A percentile compares a stretch with the other conserved stretches of the same genome.
Evolutionary conservation across 768 basidiomycete species (phyloP).

Genomic region (Agrocybe chaxingu): DNA sequence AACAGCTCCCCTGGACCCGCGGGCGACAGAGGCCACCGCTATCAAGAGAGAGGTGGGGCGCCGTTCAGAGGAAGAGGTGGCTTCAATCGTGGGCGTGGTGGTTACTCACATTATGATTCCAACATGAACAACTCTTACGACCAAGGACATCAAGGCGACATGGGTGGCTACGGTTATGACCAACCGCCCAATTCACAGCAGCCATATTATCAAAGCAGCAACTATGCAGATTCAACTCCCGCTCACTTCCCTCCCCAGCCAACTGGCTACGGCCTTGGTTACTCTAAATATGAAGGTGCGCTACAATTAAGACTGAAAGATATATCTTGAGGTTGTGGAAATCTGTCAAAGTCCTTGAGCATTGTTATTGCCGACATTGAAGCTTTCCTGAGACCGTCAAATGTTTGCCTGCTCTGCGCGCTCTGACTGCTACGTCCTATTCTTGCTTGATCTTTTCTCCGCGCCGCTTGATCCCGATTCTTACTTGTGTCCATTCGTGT

Average conservation of each 20-base stretch:
- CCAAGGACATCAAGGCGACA: constrained; percentile 61
- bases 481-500: constrained; percentile 45
- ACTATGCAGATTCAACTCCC: constrained; percentile 47
- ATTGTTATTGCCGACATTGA: constrained; percentile 18
- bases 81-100: constrained; percentile 47
- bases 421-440: constrained; percentile 44
- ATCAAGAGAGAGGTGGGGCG: constrained; percentile 54
- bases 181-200: constrained; percentile 47
- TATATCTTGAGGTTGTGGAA: constrained; percentile 23
- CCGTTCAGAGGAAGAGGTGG: constrained; percentile 45
- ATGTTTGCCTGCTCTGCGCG: constrained; percentile 31
- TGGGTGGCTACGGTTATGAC: constrained; percentile 71
- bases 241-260: constrained; percentile 45
- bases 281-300: constrained; percentile 80
- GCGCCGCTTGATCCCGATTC: constrained; percentile 36
- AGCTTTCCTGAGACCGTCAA: constrained; percentile 27
- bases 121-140: constrained; percentile 58
- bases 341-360: constrained; percentile 24
- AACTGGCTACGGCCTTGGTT: constrained; percentile 57
- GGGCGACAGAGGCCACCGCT: constrained; percentile 69
- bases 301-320: constrained; percentile 66
- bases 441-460: constrained; percentile 37
- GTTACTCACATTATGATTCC: constrained; percentile 54
- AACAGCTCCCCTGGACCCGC: constrained; percentile 65
- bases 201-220: constrained; percentile 69